Conservation (phyloP, 495 filamentous ascomycete species). For the Penicillium pancosmium region DNA sequence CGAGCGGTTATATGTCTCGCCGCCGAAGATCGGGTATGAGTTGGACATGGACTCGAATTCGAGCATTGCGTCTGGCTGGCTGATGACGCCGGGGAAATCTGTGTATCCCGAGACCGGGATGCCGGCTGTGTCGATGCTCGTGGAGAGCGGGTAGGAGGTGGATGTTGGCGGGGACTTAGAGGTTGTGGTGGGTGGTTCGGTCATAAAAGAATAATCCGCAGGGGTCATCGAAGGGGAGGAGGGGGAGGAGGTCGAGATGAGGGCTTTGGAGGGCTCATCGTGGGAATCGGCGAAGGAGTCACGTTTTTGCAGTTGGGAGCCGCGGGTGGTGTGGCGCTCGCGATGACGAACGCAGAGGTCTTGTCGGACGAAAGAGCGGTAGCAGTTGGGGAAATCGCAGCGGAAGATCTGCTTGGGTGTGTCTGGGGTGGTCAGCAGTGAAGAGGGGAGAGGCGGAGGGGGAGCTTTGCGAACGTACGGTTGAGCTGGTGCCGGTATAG, state of each 20-base stretch:
- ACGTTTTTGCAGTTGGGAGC: conserved; percentile 90
- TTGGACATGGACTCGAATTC: conserved; percentile 68
- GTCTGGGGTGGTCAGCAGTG: conserved; percentile 44
- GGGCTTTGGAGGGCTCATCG: conserved; percentile 23
- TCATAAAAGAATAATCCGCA: conserved; percentile 24
- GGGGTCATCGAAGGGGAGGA: conserved; percentile 27
- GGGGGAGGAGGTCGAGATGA: conserved; percentile 21
- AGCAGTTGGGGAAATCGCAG: conserved; percentile 92
- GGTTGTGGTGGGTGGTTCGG: conserved; percentile 15
- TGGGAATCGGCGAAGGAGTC: conserved; percentile 54
- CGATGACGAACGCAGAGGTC: conserved; percentile 92
- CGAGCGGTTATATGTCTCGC: conserved; percentile 78
- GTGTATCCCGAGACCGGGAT: conserved; percentile 31
- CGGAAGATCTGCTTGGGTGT: conserved; percentile 91
- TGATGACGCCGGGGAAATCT: conserved; percentile 24
- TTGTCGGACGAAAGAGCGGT: conserved; percentile 88
- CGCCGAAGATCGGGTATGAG: conserved; percentile 82
- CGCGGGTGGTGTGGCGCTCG: conserved; percentile 93
- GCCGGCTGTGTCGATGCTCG: conserved; percentile 26
- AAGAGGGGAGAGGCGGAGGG: neutral
- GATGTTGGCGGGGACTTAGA: conserved; percentile 24
- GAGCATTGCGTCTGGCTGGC: conserved; percentile 24
- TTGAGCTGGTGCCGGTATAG: conserved; percentile 96
- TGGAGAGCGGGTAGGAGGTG: conserved; percentile 30
- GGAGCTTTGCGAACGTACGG: conserved; percentile 56